These are phyloP conservation scores for Vanilla planifolia DNA, from an alignment of 106 monocot genomes.

Conservation along the genomic window DNA sequence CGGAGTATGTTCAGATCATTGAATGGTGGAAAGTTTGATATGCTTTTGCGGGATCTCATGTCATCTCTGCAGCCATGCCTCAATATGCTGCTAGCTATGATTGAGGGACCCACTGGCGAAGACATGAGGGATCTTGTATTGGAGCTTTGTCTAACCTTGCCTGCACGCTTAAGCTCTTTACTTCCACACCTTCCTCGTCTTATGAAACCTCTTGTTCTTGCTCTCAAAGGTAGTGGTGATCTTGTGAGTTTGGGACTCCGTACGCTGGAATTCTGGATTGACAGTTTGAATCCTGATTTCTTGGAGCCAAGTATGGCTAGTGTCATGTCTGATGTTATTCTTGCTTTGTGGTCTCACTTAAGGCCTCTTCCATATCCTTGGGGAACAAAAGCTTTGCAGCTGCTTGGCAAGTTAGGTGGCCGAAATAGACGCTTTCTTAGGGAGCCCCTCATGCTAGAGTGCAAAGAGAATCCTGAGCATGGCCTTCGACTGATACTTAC, in stretches of 20 bases:
- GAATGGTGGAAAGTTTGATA: slow-evolving; percentile 93
- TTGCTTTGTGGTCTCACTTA: slow-evolving; percentile 96
- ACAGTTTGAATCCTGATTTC: slow-evolving; percentile 98
- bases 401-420: slow-evolving; percentile 96
- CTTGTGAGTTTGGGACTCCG: slow-evolving; percentile 91
- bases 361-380: slow-evolving; percentile 89
- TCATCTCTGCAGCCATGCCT: slow-evolving; percentile 88
- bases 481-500: slow-evolving; percentile 96
- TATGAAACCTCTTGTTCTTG: slow-evolving; percentile 85
- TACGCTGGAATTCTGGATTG: slow-evolving; percentile 99
- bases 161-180: slow-evolving; percentile 96
- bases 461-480: slow-evolving; percentile 98
- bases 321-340: slow-evolving; percentile 97
- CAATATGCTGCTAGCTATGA: slow-evolving; percentile 89
- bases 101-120: slow-evolving; percentile 88
- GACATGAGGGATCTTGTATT: slow-evolving; percentile 90
- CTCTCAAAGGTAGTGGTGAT: slow-evolving; percentile 91
- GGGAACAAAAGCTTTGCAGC: slow-evolving; percentile 90
- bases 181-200: slow-evolving; percentile 96
- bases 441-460: slow-evolving; percentile 87
- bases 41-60: slow-evolving; percentile 82
- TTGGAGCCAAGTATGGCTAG: slow-evolving; percentile 98
- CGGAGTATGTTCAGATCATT: slow-evolving; percentile 82
- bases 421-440: slow-evolving; percentile 94
- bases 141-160: slow-evolving; percentile 89